Conservation (phyloP, 371 early-diverging fungal species). For the Apophysomyces elegans region DNA sequence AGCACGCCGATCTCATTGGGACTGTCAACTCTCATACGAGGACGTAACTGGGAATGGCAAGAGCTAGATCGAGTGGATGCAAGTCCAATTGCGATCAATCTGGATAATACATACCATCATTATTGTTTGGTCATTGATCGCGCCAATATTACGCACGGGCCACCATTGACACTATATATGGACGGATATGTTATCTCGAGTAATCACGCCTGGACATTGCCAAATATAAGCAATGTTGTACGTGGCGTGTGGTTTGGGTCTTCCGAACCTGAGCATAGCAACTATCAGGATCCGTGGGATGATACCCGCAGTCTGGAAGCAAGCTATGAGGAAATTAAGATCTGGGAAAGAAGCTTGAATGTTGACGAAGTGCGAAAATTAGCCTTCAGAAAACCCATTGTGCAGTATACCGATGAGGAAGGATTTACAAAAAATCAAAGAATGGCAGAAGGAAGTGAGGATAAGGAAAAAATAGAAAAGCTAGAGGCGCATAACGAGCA, state of each 20-base stretch:
- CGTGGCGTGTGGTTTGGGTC: constrained; percentile 55
- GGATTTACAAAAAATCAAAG: background rate
- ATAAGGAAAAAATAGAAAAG: background rate
- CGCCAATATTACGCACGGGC: constrained; percentile 15
- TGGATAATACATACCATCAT: constrained; percentile 41
- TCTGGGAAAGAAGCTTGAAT: constrained; percentile 40
- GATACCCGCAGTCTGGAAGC: constrained; percentile 37
- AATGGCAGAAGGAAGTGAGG: background rate
- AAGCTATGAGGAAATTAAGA: constrained; percentile 33
- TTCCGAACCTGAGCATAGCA: constrained; percentile 41
- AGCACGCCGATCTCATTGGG: constrained; percentile 24
- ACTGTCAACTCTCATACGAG: constrained; percentile 28
- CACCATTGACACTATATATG: constrained; percentile 38
- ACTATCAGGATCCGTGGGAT: constrained; percentile 54
- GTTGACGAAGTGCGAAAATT: constrained; percentile 12
- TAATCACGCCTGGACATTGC: constrained; percentile 30
- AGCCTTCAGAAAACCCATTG: background rate
- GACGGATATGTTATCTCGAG: constrained; percentile 45
- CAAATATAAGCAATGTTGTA: constrained; percentile 26
- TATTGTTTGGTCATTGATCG: constrained; percentile 37
- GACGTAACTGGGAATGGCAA: constrained; percentile 34
- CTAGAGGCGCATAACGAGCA: background rate
- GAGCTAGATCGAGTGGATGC: constrained; percentile 24
- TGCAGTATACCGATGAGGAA: no score
- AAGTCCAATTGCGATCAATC: constrained; percentile 32